Evolutionary conservation across 495 filamentous ascomycete genomes (phyloP), one percentile per base, ranked within the genome.

Genomic region (Aspergillus bertholletiae): DNA sequence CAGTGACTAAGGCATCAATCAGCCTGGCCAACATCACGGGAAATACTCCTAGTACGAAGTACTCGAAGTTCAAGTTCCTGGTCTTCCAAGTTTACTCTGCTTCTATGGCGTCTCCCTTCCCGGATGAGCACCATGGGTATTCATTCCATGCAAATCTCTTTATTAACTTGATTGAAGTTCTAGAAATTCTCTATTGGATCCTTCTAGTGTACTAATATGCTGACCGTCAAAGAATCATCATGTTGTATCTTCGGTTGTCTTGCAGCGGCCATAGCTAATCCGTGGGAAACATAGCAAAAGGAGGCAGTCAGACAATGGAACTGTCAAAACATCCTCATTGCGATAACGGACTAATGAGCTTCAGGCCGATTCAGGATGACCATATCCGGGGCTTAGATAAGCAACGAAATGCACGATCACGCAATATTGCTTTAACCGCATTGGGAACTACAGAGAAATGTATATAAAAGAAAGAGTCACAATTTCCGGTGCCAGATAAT

Each of bases 381-480:
- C 28, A 18, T 11, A 5, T 48, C 26, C 23, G 24, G 22, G n/a
- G 46, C 30, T 64, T 57, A 64, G 45, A 47, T 58, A 63, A 58
- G 57, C 57, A 8, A 7, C n/a, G 9, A 12, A 20, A 11, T 13
- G 46, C 55, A 24, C 28, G 35, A 65, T 59, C 58, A 61, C 62
- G 64, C 61, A 56, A 62, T 62, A 61, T 62, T 51, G 45, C 28
- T 27, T 58, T 67, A 63, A 60, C 64, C 59, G 51, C 60, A 50
- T 67, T 56, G 51, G 58, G 58, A 11, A 22, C 13, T 34, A 46
- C 26, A 46, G 49, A 54, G 46, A 53, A 39, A 53, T 56, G 49
- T 57, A 53, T 57, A 57, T 44, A 53, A 27, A 53, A 56, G 45
- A 37, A 47, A 46, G 46, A 53, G 43, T 12, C 46, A 41, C 28